Evolutionary conservation across 176 grass and related monocot genomes (phyloP).

Genomic region (Elymus sibiricus): DNA sequence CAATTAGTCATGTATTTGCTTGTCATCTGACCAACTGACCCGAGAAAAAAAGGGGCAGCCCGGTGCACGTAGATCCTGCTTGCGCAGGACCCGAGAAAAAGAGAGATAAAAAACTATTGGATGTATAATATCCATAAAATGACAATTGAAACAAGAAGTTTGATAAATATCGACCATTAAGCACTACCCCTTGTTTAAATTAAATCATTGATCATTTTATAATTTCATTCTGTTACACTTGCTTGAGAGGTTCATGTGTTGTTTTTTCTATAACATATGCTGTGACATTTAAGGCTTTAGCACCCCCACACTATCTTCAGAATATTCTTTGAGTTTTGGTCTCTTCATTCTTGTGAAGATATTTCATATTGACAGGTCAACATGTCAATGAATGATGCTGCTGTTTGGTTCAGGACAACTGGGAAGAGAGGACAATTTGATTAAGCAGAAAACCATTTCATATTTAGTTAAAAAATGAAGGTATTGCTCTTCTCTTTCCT

Average conservation of each 20-base stretch:
- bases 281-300: background rate
- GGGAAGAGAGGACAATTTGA: slow-evolving; percentile 94
- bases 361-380: slow-evolving; percentile 53
- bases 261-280: slow-evolving; percentile 8
- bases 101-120: background rate
- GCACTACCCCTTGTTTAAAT: background rate
- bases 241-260: background rate
- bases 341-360: slow-evolving; percentile 33
- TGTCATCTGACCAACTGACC: background rate
- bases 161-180: background rate
- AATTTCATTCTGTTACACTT: background rate
- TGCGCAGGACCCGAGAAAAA: too few species aligned
- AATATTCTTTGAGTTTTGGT: slow-evolving; percentile 7
- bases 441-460: slow-evolving; percentile 79
- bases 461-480: slow-evolving; percentile 81
- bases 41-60: background rate
- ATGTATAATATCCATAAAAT: background rate
- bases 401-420: slow-evolving; percentile 65
- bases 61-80: too few species aligned
- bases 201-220: background rate
- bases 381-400: slow-evolving; percentile 60
- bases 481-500: too few species aligned
- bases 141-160: background rate
- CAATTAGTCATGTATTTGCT: background rate
- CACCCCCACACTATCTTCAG: background rate